Evolutionary conservation across 805 yeast species (phyloP).

Genomic region (Metschnikowia henanensis): DNA sequence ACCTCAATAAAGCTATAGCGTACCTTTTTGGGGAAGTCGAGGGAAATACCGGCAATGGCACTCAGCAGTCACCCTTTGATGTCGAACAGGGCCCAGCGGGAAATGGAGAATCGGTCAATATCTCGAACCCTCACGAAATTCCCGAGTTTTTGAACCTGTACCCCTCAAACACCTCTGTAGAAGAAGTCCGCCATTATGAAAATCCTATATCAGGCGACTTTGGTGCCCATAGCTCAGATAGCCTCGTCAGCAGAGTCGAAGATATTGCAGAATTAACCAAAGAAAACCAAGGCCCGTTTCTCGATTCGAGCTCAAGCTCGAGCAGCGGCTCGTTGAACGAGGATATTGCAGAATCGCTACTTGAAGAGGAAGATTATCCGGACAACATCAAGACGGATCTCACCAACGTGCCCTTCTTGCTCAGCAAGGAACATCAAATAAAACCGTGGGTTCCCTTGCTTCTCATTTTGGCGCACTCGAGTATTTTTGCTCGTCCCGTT

Average conservation of each 20-base stretch:
- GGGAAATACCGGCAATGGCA: constrained; percentile 10
- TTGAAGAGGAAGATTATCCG: constrained; percentile 6
- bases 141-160: constrained; percentile 25
- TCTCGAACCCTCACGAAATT: constrained; percentile 31
- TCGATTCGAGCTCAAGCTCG: not conserved
- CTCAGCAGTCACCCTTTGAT: constrained; percentile 11
- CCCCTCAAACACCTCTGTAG: constrained; percentile 4
- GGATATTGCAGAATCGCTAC: constrained; percentile 3
- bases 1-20: constrained; percentile 20
- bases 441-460: constrained; percentile 41
- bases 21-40: constrained; percentile 20
- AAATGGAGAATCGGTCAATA: constrained; percentile 19
- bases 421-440: constrained; percentile 4
- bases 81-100: constrained; percentile 4
- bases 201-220: constrained; percentile 3
- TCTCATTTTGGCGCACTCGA: constrained; percentile 37
- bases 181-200: constrained; percentile 9
- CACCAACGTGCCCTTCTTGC: constrained; percentile 15
- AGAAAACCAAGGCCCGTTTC: not conserved
- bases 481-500: constrained; percentile 30
- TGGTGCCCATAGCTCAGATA: constrained; percentile 7
- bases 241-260: constrained; percentile 5
- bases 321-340: constrained; percentile 5
- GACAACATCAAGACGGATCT: constrained; percentile 14
- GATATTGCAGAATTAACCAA: constrained; percentile 4